phyloP scores from a whole-genome alignment of 768 basidiomycete species.

The Pseudohyphozyma bogoriensis region DNA sequence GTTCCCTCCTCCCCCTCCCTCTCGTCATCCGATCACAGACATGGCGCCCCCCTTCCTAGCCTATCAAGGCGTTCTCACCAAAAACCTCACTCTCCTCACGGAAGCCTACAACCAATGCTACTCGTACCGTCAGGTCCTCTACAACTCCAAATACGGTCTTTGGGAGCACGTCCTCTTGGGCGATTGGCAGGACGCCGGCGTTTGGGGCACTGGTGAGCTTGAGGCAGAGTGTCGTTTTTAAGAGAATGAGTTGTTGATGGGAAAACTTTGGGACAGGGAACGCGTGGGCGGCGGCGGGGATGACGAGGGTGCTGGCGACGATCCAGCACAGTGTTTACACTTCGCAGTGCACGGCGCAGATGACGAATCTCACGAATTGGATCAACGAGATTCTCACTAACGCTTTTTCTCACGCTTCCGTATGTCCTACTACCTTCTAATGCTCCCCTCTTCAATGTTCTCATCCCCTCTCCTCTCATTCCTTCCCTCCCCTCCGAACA shows the following conservation, averaged over 20 bases:
- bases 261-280: slow-evolving; percentile 43
- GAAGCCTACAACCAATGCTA: slow-evolving; percentile 63
- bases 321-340: slow-evolving; percentile 53
- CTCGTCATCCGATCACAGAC: too few species aligned
- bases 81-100: slow-evolving; percentile 51
- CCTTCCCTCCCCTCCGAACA: too few species aligned
- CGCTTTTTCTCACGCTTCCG: slow-evolving; percentile 1
- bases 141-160: slow-evolving; percentile 45
- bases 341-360: slow-evolving; percentile 1
- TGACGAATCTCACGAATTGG: slow-evolving; percentile 33
- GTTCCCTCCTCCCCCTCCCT: too few species aligned
- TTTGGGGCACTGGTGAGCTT: too few species aligned
- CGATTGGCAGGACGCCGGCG: too few species aligned
- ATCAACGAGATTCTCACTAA: slow-evolving; percentile 30
- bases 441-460: too few species aligned
- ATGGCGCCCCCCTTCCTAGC: slow-evolving; percentile 79
- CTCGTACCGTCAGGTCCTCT: slow-evolving; percentile 58
- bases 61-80: slow-evolving; percentile 55
- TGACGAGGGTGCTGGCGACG: slow-evolving; percentile 71
- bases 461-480: too few species aligned
- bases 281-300: slow-evolving; percentile 83
- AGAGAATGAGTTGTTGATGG: too few species aligned
- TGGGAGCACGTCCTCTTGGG: slow-evolving; percentile 72
- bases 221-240: too few species aligned
- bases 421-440: too few species aligned